Percentiles rank a stretch among this genome's conserved stretches.
Conservation (phyloP, 1,284 basidiomycete species). For the Chalciporus sp. region DNA sequence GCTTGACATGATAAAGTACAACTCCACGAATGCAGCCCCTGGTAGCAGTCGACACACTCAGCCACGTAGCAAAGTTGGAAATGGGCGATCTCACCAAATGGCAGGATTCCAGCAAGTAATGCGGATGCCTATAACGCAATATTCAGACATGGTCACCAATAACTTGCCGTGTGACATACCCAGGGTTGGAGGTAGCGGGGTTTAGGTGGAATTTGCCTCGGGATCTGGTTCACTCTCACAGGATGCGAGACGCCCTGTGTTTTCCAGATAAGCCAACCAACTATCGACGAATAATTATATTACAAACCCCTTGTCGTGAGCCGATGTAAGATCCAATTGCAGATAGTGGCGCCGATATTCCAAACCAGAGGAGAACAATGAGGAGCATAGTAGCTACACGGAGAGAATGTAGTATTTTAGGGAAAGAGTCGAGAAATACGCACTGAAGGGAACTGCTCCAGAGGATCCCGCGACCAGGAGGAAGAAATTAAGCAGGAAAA, state of each 20-base stretch:
- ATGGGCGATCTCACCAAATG: slow-evolving; percentile 66
- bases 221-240: slow-evolving; percentile 91
- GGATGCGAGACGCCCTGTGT: slow-evolving; percentile 72
- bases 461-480: slow-evolving; percentile 86
- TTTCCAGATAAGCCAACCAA: slow-evolving; percentile 8
- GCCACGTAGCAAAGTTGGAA: slow-evolving; percentile 1
- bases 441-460: slow-evolving; percentile 94
- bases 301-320: slow-evolving; percentile 81
- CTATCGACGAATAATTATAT: background rate
- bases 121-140: slow-evolving; percentile 59
- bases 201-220: slow-evolving; percentile 84
- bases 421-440: slow-evolving; percentile 16
- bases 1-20: slow-evolving; percentile 92
- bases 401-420: background rate
- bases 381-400: slow-evolving; percentile 80
- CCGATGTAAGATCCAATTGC: slow-evolving; percentile 79
- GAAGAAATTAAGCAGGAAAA: slow-evolving; percentile 88
- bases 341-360: slow-evolving; percentile 88
- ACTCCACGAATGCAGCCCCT: slow-evolving; percentile 94
- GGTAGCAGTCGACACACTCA: slow-evolving; percentile 7
- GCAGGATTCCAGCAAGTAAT: slow-evolving; percentile 87
- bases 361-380: slow-evolving; percentile 93
- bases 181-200: slow-evolving; percentile 84
- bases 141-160: slow-evolving; percentile 13
- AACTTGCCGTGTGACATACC: slow-evolving; percentile 44